Percentiles rank a stretch among this genome's conserved stretches.
These are phyloP conservation scores for Gracilaria vermiculophylla DNA, from an alignment of 23 red algal species.

Conservation along the genomic window DNA sequence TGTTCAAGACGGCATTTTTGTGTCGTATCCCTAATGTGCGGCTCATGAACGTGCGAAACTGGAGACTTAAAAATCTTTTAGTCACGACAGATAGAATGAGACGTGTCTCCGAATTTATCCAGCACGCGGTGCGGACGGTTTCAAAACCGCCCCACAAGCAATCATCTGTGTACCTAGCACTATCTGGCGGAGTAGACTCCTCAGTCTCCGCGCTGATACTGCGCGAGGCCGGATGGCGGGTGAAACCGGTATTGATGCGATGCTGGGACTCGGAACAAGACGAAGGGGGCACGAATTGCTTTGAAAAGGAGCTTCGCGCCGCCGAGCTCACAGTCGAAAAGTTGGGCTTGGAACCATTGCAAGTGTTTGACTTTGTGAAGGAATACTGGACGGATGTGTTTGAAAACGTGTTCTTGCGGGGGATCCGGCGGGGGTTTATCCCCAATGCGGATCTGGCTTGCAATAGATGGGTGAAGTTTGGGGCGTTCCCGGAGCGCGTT, in stretches of 20 bases:
- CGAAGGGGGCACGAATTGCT: slow-evolving; percentile 35
- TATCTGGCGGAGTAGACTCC: slow-evolving; percentile 90
- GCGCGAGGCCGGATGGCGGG: slow-evolving; percentile 52
- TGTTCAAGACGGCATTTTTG: background rate
- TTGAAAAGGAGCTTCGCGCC: slow-evolving; percentile 46
- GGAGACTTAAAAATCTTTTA: background rate
- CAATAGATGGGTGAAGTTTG: slow-evolving; percentile 86
- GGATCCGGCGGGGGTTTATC: slow-evolving; percentile 37
- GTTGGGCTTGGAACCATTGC: slow-evolving; percentile 10
- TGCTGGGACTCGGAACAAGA: slow-evolving; percentile 72
- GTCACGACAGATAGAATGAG: background rate
- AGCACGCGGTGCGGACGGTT: background rate
- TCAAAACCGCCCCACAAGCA: background rate
- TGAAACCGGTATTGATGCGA: slow-evolving; percentile 67
- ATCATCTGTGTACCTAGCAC: slow-evolving; percentile 49
- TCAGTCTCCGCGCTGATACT: slow-evolving; percentile 68
- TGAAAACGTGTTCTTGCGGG: slow-evolving; percentile 50
- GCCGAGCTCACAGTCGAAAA: slow-evolving; percentile 20
- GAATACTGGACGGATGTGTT: slow-evolving; percentile 89
- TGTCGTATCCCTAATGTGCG: background rate
- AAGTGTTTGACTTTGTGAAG: slow-evolving; percentile 56
- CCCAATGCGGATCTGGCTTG: slow-evolving; percentile 81
- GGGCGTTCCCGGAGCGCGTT: slow-evolving; percentile 50
- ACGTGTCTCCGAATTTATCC: background rate
- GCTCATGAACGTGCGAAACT: background rate